phyloP scores from a whole-genome alignment of 139 green algal genomes.

The Chlorella sp. region DNA sequence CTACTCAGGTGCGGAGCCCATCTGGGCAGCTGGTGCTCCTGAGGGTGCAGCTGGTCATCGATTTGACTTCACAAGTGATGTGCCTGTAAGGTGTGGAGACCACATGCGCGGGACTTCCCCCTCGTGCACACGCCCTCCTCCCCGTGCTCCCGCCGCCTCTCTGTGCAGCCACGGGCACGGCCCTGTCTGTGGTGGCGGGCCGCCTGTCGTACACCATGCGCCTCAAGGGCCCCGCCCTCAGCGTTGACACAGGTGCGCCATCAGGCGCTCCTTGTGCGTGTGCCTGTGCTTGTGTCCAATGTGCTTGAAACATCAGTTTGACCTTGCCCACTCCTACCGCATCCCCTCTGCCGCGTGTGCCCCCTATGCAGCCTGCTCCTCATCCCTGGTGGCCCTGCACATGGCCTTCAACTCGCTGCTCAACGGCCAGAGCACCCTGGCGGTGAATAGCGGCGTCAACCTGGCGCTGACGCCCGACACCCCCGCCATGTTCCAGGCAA shows the following conservation, averaged over 20 bases:
- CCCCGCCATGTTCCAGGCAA: constrained; percentile 56
- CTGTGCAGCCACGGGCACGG: constrained; percentile 35
- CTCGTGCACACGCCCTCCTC: too few relatives aligned
- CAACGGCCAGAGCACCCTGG: constrained; percentile 27
- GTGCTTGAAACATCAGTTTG: neutral
- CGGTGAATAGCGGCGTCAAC: constrained; percentile 79
- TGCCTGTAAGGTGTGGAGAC: too few relatives aligned
- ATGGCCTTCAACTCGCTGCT: constrained; percentile 58
- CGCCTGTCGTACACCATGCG: constrained; percentile 80
- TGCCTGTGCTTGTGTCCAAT: too few relatives aligned
- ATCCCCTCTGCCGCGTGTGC: neutral
- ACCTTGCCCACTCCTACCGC: neutral
- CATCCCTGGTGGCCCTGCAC: constrained; percentile 76
- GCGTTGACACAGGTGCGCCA: constrained; percentile 72
- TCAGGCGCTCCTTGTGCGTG: neutral
- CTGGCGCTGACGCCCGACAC: constrained; percentile 63
- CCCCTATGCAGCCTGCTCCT: constrained; percentile 68
- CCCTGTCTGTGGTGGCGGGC: constrained; percentile 73
- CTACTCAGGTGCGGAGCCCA: constrained; percentile 56
- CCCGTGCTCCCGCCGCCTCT: too few relatives aligned
- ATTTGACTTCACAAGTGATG: too few relatives aligned
- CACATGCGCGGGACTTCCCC: too few relatives aligned
- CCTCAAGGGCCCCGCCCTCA: constrained; percentile 73
- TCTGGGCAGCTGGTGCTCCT: too few relatives aligned
- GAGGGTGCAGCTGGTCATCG: too few relatives aligned